A percentile compares a stretch with the other conserved stretches of the same genome.
Evolutionary conservation across 73 alveolate genomes (phyloP).

Genomic region (Paramecium pentaurelia): DNA sequence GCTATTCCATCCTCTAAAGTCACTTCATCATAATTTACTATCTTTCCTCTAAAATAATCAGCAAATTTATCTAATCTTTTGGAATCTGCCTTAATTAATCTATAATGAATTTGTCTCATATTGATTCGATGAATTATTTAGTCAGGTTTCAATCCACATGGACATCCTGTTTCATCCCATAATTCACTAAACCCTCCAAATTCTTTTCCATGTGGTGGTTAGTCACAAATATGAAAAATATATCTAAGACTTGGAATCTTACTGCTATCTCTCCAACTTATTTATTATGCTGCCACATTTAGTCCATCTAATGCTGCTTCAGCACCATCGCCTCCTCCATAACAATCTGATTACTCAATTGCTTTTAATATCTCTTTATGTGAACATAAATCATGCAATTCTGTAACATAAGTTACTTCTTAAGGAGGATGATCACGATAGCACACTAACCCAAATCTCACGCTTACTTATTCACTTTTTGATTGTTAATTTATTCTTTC

Average conservation of each 20-base stretch:
- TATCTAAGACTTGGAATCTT: slow-evolving; percentile 72
- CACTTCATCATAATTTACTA: slow-evolving; percentile 51
- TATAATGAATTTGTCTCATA: slow-evolving; percentile 55
- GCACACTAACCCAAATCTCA: slow-evolving; percentile 80
- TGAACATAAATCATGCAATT: slow-evolving; percentile 71
- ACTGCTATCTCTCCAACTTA: slow-evolving; percentile 82
- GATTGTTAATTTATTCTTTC: slow-evolving; percentile 70
- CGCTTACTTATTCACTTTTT: slow-evolving; percentile 64
- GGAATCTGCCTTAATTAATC: slow-evolving; percentile 44
- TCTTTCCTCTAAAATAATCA: slow-evolving; percentile 6
- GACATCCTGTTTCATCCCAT: slow-evolving; percentile 59
- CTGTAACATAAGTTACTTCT: slow-evolving; percentile 76
- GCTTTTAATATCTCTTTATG: slow-evolving; percentile 67
- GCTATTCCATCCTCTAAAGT: slow-evolving; percentile 53
- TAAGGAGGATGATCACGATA: slow-evolving; percentile 92
- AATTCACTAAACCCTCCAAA: slow-evolving; percentile 59
- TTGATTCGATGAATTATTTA: slow-evolving; percentile 48
- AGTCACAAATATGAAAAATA: slow-evolving; percentile 87
- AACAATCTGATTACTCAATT: slow-evolving; percentile 62
- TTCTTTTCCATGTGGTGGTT: slow-evolving; percentile 87
- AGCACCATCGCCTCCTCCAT: slow-evolving; percentile 90
- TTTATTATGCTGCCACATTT: slow-evolving; percentile 72
- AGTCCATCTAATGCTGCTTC: slow-evolving; percentile 92
- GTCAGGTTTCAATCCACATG: slow-evolving; percentile 43
- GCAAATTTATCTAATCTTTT: slow-evolving; percentile 46